Evolutionary conservation across 768 basidiomycete genomes (phyloP), one percentile per base, ranked within the genome.

Genomic region (Vararia minispora): DNA sequence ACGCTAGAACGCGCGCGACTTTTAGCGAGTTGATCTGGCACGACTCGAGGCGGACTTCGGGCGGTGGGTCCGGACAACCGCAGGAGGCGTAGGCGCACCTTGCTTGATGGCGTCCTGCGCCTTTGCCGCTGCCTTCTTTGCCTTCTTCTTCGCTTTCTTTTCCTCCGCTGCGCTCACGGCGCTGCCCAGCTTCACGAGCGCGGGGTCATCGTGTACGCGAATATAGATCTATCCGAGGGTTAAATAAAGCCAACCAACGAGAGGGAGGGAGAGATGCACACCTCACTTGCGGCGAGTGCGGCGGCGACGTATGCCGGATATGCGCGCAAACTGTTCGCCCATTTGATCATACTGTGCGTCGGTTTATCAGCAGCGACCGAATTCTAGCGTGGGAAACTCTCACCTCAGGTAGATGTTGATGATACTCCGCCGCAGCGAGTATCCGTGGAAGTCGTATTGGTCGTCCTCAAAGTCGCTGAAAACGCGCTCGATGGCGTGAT

Each of bases 401-500:
- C 49, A 97, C 94, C 77, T 74, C 37, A 85, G 44, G 55, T 98
- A 98, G 10, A 88, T 75, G 37, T 79, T 81, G 24, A 98, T 61
- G 6, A 85, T 94, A 51, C 79, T 85, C 50, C 86, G 90, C 37
- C 95, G 79, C 48, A 97, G 48, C 47, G 87, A 87, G 58, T 97
- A 99, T 6, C 83, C 77, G 56, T 99, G 95, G 69, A 99, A 99
- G 58, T 99, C 95, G 50, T 83, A 97, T 59, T 98, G 91, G 52
- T 95, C 92, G 48, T 97, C 90, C 46, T 95, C 89, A 46, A 85
- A 73, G 37, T 84, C 83, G 37, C 80, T 71, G 56, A 94, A 97
- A 12, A 79, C 62, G 86, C 87, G 28, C 21, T 76, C 72, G 31
- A 92, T 65, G 21, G 77, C 69, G 41, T 75, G 69, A 52, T 85